Conservation (phyloP, 140 eudicot species). For the Cichorium intybus region DNA sequence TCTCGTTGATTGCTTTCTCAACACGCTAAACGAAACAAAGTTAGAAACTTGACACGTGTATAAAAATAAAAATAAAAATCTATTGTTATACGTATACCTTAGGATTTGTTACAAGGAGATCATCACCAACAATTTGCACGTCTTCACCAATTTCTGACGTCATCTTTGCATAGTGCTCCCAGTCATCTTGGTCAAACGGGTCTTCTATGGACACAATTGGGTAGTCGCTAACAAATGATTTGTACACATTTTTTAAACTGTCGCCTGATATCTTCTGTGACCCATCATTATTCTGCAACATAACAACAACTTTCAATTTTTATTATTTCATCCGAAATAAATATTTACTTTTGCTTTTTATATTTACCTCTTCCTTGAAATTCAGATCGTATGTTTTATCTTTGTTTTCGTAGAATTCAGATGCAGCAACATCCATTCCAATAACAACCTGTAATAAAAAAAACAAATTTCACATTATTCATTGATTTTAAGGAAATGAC, state of each 20-base stretch:
- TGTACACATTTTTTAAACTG: slow-evolving; percentile 40
- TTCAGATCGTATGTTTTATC: slow-evolving; percentile 45
- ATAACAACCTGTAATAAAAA: slow-evolving; percentile 66
- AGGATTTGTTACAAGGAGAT: slow-evolving; percentile 50
- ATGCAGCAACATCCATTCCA: slow-evolving; percentile 99
- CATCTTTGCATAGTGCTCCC: slow-evolving; percentile 64
- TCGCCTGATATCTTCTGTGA: slow-evolving; percentile 45
- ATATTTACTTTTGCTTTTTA: neutral
- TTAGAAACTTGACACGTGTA: neutral
- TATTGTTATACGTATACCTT: too few relatives aligned
- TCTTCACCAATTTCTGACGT: slow-evolving; percentile 46
- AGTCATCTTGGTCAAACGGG: slow-evolving; percentile 60
- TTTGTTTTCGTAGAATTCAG: slow-evolving; percentile 59
- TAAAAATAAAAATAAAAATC: neutral
- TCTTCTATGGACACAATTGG: slow-evolving; percentile 56
- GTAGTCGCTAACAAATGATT: slow-evolving; percentile 37
- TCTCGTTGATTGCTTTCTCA: slow-evolving; percentile 48
- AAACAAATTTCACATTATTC: too few relatives aligned
- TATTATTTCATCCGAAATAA: neutral
- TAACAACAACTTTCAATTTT: neutral
- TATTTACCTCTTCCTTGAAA: slow-evolving; percentile 48
- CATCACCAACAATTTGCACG: slow-evolving; percentile 49
- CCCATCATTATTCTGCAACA: slow-evolving; percentile 49
- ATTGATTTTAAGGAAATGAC: too few relatives aligned
- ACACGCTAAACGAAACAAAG: slow-evolving; percentile 33